Base-by-base conservation (phyloP, 176 grass and related monocot genomes). In the Oryza meridionalis region DNA sequence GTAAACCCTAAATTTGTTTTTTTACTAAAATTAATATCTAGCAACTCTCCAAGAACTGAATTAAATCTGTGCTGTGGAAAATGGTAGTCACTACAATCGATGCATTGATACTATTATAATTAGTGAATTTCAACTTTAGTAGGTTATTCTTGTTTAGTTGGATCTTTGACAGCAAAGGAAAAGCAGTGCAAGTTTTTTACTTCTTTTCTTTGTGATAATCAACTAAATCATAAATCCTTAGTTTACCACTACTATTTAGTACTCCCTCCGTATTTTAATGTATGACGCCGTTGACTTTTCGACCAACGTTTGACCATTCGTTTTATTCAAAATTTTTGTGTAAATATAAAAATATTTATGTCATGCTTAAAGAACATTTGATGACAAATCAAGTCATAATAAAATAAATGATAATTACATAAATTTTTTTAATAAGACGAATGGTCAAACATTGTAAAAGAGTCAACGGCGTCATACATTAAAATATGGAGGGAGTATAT, bases 91-190 rank as follows among this genome's bases (percentile, higher is more conserved):
- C n/a, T 25, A 6, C 21, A 62, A 5, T 58, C 29, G 6, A 76
- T 6, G 5, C 16, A 50, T 50, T 15, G 9, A 71, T 19, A 13
- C 38, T 35, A 21, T 49, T 9, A 24, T 71, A 71, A 12, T 14
- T 5, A 58, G 9, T 12, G 21, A 58, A 59, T 5, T 31, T 31
- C 29, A 31, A 31, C 29, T 31, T 0, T 76, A 11, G 10, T 4
- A 3, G 2, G 31, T 22, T 76, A 38, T 76, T 76, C 29, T 37
- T 59, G 17, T 38, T 76, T 76, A 61, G 31, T 61, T 76, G 74
- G 74, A 61, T 38, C 21, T 61, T 59, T 53, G 5, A 11, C 11
- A 26, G n/a, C 1, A 7, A 76, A 38, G 11, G 10, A 38, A 63
- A 63, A 77, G 11, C 14, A 63, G 76, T 24, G 42, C 51, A 55